Evolutionary conservation across 2,329 filamentous ascomycete genomes (phyloP), one percentile per base, ranked within the genome.

Genomic region (Aureobasidium mangrovei): DNA sequence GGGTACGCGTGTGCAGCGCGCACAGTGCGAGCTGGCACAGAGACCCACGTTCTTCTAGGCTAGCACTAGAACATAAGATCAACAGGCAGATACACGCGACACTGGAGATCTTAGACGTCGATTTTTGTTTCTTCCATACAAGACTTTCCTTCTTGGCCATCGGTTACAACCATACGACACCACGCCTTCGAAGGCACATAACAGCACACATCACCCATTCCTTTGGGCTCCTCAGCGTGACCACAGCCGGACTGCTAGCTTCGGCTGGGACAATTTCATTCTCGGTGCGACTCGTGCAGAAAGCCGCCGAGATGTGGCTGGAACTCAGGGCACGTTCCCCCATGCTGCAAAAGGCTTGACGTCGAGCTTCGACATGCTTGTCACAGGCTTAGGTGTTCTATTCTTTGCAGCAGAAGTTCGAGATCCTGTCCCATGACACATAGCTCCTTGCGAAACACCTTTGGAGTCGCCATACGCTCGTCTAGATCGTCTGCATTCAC

Each of bases 261-360:
- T 12, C n/a, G 5, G 4, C 27, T n/a, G n/a, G n/a, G 18, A 32
- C 27, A 32, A 27, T 40, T 40, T 24, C 27, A 28, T 42, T 27
- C 38, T 51, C 47, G 47, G 47, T 35, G 47, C 47, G 47, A 51
- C 47, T 51, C 47, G 29, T 51, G 47, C 47, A 51, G 29, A 42
- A 9, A 33, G 42, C 29, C 47, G 38, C 47, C 47, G 47, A 51
- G 47, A 5, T 28, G 18, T 51, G 47, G 47, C 47, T 51, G 29
- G 38, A 51, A 51, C 31, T n/a, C 29, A 35, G 46, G 35, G 36
- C 46, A 49, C 28, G 8, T 9, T 31, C 27, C 29, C 44, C 47
- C 28, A 51, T 36, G 33, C 38, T 7, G 46, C 33, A 28, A 28
- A 29, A 42, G 38, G 47, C 47, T 51, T 51, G 31, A 18, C 7